Conservation (phyloP, 306 rosid species). For the Psophocarpus tetragonolobus region DNA sequence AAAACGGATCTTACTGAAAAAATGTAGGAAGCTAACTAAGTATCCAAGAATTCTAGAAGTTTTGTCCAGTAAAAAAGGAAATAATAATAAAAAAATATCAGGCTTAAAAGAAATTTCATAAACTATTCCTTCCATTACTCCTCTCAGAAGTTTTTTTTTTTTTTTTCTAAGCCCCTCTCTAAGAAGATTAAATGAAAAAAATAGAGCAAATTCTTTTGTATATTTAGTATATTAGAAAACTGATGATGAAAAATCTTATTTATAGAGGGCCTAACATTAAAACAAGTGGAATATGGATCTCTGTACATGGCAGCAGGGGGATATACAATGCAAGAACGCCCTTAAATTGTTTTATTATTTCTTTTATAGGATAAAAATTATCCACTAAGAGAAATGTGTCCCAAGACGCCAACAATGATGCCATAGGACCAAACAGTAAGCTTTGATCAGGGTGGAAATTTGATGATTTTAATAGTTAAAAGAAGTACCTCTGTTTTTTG, state of each 20-base stretch:
- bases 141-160: slow-evolving; percentile 1
- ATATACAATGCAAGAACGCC: not conserved
- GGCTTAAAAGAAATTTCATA: not conserved
- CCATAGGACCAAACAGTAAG: not conserved
- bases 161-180: too few species aligned
- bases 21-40: not conserved
- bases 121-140: not conserved
- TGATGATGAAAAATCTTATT: slow-evolving; percentile 1
- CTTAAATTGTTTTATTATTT: slow-evolving; percentile 12
- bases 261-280: slow-evolving; percentile 6
- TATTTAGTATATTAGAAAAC: not conserved
- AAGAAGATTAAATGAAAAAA: not conserved
- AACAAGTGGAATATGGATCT: not conserved
- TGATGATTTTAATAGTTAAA: not conserved
- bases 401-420: not conserved
- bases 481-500: not conserved
- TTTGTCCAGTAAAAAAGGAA: slow-evolving; percentile 1
- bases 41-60: slow-evolving; percentile 9
- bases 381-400: not conserved
- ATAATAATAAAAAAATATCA: slow-evolving; percentile 20
- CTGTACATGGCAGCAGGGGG: not conserved
- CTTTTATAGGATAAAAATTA: not conserved
- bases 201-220: not conserved
- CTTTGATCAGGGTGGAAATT: slow-evolving; percentile 9
- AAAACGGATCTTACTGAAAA: slow-evolving; percentile 17